Conservation (phyloP, 108 stramenopile species). For the Nitzschia palea region DNA sequence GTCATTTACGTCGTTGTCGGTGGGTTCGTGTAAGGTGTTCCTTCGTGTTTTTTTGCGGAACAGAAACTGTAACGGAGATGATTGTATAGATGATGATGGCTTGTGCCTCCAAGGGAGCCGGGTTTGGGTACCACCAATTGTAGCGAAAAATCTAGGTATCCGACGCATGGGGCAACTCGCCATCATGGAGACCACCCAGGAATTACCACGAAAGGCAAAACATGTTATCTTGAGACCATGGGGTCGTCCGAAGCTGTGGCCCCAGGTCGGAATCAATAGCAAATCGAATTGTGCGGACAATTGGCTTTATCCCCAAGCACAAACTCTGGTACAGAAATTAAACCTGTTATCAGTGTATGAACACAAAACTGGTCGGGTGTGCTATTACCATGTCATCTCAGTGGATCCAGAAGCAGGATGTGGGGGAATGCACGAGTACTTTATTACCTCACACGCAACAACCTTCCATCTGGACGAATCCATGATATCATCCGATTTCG, state of each 20-base stretch:
- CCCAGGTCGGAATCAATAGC: background rate
- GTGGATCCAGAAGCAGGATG: background rate
- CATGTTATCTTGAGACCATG: conserved; percentile 20
- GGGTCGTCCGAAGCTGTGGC: conserved; percentile 12
- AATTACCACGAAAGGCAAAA: background rate
- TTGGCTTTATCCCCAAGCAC: background rate
- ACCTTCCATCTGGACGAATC: conserved; percentile 4
- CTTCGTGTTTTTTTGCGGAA: background rate
- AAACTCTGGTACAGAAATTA: background rate
- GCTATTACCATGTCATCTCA: conserved; percentile 5
- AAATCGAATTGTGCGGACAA: background rate
- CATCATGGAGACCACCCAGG: background rate
- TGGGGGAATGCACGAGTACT: no score
- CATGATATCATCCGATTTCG: background rate
- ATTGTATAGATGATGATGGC: conserved; percentile 3
- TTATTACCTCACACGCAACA: background rate
- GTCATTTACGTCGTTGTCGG: background rate
- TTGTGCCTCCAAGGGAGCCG: background rate
- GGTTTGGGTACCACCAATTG: conserved; percentile 12
- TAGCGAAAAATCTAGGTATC: conserved; percentile 18
- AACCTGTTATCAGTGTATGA: conserved; percentile 1
- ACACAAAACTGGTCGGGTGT: background rate
- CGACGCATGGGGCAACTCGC: background rate
- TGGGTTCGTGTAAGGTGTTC: background rate
- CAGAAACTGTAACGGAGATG: background rate